Percentiles rank a stretch among this genome's conserved stretches.
phyloP scores from a whole-genome alignment of 345 rosid genomes.

The Bruguiera sexangula region DNA sequence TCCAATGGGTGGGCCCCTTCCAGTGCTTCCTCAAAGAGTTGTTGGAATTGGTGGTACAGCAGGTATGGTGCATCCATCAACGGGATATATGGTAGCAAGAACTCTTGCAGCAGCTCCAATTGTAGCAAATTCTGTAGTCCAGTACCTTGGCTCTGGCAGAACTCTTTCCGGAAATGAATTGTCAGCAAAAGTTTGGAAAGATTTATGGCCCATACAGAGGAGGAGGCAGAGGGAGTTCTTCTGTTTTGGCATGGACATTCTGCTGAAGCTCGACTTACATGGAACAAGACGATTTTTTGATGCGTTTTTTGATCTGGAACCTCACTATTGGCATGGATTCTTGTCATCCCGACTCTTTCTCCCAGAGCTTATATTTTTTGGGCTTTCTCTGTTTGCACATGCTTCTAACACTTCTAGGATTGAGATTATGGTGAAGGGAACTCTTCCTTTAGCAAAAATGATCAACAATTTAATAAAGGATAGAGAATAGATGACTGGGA shows the following conservation, averaged over 20 bases:
- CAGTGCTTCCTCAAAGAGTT: conserved; percentile 89
- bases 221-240: conserved; percentile 97
- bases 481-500: conserved; percentile 45
- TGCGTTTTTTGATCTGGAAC: conserved; percentile 79
- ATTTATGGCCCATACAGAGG: conserved; percentile 91
- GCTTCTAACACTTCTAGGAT: conserved; percentile 89
- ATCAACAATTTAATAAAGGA: conserved; percentile 71
- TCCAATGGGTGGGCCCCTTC: conserved; percentile 98
- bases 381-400: conserved; percentile 71
- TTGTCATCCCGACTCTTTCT: conserved; percentile 89
- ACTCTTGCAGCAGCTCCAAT: conserved; percentile 95
- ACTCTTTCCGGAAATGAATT: conserved; percentile 50
- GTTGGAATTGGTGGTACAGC: conserved; percentile 96
- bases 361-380: conserved; percentile 72
- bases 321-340: conserved; percentile 94
- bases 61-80: conserved; percentile 90
- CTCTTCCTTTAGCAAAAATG: conserved; percentile 83
- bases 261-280: conserved; percentile 77
- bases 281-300: conserved; percentile 90
- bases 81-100: conserved; percentile 98
- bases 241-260: conserved; percentile 98
- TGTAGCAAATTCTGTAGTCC: conserved; percentile 76
- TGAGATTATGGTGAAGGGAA: conserved; percentile 96
- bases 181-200: conserved; percentile 82
- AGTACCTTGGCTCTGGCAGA: conserved; percentile 52